Base-by-base conservation (phyloP, 495 filamentous ascomycete species). In the Schizothecium vesticola region DNA sequence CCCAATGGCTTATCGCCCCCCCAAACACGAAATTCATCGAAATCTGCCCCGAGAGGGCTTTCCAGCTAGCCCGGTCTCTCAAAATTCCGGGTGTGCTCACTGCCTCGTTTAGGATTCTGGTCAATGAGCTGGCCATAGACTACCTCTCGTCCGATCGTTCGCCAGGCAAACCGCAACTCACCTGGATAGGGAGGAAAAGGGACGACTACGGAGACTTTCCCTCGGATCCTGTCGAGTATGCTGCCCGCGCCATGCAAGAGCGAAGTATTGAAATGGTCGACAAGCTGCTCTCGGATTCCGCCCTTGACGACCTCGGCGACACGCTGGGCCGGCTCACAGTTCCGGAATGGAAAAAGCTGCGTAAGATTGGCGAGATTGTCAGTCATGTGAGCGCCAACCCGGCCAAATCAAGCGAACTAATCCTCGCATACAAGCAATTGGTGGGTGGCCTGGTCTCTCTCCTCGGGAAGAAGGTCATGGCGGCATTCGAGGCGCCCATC, bases 101-200 rank as follows among this genome's bases (percentile, higher is more conserved):
- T 21, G 66, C 76, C 9, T 72, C 81, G 2, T 84, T 82, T 66
- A 73, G 72, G 51, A 77, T 84, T 21, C 77, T 84, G 13, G 82
- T 84, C 33, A 78, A 72, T 58, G 82, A 84, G 67, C 69, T 68
- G 43, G 83, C 89, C 66, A 85, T 92, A 68, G 87, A 92, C 80
- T 90, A 90, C 80, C 88, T 86, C 64, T 87, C 84, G 57, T 31
- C 62, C n/a, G n/a, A 33, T 0, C 65, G 67, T 3, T 67, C 60
- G 0, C 69, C 71, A 25, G 22, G 43, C n/a, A 64, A 31, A 1
- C 64, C 69, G 1, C 26, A 16, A 1, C 16, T 68, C 12, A 74
- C 72, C 6, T 77, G 72, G 71, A 68, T 62, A 11, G 68, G 70
- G 23, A 71, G 72, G 8, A 66, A 62, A 28, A 71, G 76, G 6